These are phyloP conservation scores for Candida anglica DNA, from an alignment of 805 yeast species.

Conservation along the genomic window DNA sequence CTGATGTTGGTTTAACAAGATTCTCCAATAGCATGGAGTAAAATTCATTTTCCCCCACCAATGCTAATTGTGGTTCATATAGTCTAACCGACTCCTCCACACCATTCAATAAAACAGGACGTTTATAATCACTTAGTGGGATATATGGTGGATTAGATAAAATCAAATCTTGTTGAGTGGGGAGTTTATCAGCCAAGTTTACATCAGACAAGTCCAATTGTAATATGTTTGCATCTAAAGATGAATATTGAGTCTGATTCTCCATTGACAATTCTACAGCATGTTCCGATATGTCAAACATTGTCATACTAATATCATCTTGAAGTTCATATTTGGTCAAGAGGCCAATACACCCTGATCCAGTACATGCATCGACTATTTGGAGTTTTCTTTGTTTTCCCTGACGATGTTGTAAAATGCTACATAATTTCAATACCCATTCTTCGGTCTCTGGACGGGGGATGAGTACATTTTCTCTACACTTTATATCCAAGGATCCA, in stretches of 20 bases:
- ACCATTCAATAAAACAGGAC: constrained; percentile 28
- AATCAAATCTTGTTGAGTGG: constrained; percentile 45
- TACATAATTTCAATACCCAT: constrained; percentile 50
- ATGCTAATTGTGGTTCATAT: constrained; percentile 76
- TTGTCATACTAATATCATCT: constrained; percentile 25
- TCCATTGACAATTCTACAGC: constrained; percentile 51
- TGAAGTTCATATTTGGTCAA: constrained; percentile 28
- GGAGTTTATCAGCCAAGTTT: constrained; percentile 4
- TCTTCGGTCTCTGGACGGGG: constrained; percentile 97
- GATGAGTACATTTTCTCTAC: constrained; percentile 67
- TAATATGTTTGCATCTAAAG: no score
- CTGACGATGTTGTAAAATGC: not conserved
- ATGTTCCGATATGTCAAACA: constrained; percentile 51
- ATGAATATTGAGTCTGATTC: constrained; percentile 28
- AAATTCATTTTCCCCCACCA: constrained; percentile 75
- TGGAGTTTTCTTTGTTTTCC: constrained; percentile 13
- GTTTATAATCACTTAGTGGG: constrained; percentile 40
- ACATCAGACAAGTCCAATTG: constrained; percentile 1
- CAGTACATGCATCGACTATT: constrained; percentile 75
- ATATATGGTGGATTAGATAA: constrained; percentile 94
- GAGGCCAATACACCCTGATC: constrained; percentile 83
- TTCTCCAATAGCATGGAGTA: constrained; percentile 51
- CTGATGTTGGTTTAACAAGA: constrained; percentile 37
- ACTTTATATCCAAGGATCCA: constrained; percentile 58
- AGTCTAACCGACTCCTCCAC: constrained; percentile 61